Percentiles rank a stretch among this genome's conserved stretches.
These are phyloP conservation scores for Fusarium nurragi DNA, from an alignment of 2,329 filamentous ascomycete genomes.

Conservation along the genomic window DNA sequence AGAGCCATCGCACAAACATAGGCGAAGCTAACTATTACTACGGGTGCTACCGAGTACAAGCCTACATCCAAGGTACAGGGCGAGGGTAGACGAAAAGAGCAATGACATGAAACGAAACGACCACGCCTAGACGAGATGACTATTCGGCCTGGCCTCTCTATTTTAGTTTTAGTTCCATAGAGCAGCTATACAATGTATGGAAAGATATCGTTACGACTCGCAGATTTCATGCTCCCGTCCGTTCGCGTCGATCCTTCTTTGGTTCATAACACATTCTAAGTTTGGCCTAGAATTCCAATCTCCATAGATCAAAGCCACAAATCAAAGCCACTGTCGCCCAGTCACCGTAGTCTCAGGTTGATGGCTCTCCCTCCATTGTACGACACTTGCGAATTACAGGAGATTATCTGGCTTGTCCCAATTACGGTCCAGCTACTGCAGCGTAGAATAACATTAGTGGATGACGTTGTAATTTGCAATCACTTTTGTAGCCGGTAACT, in stretches of 20 bases:
- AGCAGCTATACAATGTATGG: not conserved
- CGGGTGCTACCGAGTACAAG: not conserved
- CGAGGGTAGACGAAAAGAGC: slow-evolving; percentile 1
- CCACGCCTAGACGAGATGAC: slow-evolving; percentile 17
- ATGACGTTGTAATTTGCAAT: slow-evolving; percentile 26
- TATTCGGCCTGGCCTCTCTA: not conserved
- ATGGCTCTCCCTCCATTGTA: not conserved
- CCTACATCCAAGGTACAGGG: not conserved
- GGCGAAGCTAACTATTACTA: not conserved
- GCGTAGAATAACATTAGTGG: not conserved
- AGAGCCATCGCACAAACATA: slow-evolving; percentile 11
- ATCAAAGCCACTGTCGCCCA: slow-evolving; percentile 9
- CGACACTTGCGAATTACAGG: slow-evolving; percentile 5
- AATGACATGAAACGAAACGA: slow-evolving; percentile 25
- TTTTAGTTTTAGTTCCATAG: not conserved
- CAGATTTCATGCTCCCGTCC: not conserved
- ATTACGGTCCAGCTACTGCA: slow-evolving; percentile 13
- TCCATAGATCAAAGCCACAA: slow-evolving; percentile 24
- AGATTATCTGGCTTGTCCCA: slow-evolving; percentile 17
- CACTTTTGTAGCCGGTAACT: not conserved
- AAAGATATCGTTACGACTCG: not conserved
- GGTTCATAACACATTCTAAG: not conserved
- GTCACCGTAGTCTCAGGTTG: not conserved
- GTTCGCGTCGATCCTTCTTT: not conserved
- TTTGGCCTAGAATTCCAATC: slow-evolving; percentile 15